phyloP scores from a whole-genome alignment of 371 early-diverging fungal species.

The Circinella minor region DNA sequence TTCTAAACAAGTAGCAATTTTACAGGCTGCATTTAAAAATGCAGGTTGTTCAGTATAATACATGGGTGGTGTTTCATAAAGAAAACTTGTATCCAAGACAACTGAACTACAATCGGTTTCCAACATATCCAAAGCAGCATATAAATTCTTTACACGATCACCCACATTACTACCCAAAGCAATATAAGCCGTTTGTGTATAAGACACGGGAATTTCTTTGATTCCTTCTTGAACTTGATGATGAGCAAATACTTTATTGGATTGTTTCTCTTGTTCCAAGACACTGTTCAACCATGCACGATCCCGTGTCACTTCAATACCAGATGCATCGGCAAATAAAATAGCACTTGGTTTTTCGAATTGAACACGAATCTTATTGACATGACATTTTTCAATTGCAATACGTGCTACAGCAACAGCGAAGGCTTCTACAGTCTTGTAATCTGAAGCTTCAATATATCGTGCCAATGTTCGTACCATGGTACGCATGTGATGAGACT shows the following conservation, averaged over 20 bases:
- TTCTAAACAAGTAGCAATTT: constrained; percentile 78
- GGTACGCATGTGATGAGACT: constrained; percentile 81
- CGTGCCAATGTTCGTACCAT: constrained; percentile 79
- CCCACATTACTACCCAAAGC: constrained; percentile 96
- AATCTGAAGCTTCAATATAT: constrained; percentile 73
- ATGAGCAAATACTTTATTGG: constrained; percentile 37
- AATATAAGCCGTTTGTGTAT: constrained; percentile 63
- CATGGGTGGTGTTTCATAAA: constrained; percentile 97
- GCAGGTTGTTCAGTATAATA: constrained; percentile 91
- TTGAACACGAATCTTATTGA: constrained; percentile 82
- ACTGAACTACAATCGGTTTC: constrained; percentile 53
- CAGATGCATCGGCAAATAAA: constrained; percentile 89
- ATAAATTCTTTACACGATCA: constrained; percentile 79
- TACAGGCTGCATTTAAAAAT: constrained; percentile 91
- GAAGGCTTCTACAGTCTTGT: constrained; percentile 87
- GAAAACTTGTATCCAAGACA: constrained; percentile 91
- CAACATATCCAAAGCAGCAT: constrained; percentile 71
- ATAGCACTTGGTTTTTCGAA: constrained; percentile 94
- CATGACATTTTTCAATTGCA: constrained; percentile 80
- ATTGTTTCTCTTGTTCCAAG: constrained; percentile 35
- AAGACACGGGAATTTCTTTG: constrained; percentile 41
- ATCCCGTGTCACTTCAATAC: constrained; percentile 89
- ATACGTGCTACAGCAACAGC: constrained; percentile 74
- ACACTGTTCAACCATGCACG: constrained; percentile 50
- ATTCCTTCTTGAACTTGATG: constrained; percentile 17